Percentiles rank a stretch among this genome's conserved stretches.
These are phyloP conservation scores for Stipa capillata DNA, from an alignment of 176 grass and related monocot genomes.

Conservation along the genomic window DNA sequence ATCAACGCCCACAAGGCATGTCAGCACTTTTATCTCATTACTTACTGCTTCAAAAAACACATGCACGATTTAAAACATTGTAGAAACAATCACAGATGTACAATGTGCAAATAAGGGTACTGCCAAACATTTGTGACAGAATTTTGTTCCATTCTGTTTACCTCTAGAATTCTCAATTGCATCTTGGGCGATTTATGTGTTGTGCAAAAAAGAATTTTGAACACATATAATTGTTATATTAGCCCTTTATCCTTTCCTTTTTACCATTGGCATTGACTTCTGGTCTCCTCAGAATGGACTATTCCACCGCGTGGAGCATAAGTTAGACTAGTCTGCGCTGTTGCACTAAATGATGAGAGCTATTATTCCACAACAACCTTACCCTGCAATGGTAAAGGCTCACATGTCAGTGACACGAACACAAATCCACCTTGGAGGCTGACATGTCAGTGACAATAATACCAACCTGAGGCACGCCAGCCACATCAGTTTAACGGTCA, in stretches of 20 bases:
- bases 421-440: background rate
- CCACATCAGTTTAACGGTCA: background rate
- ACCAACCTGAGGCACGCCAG: background rate
- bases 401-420: background rate
- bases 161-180: too few species aligned
- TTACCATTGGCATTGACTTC: background rate
- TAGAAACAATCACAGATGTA: too few species aligned
- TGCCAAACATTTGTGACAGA: background rate
- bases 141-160: too few species aligned
- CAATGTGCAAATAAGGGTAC: background rate
- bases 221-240: background rate
- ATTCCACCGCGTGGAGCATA: too few species aligned
- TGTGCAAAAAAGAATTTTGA: background rate
- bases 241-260: background rate
- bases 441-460: background rate
- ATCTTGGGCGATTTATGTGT: background rate
- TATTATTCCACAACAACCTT: too few species aligned
- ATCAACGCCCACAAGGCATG: background rate
- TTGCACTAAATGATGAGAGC: background rate
- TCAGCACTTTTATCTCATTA: background rate
- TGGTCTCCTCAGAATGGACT: too few species aligned
- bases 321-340: background rate
- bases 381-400: too few species aligned
- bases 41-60: background rate
- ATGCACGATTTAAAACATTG: too few species aligned